Percentiles rank a stretch among this genome's conserved stretches.
Conservation (phyloP, 2,329 filamentous ascomycete species). For the Verticillium klebahnii region DNA sequence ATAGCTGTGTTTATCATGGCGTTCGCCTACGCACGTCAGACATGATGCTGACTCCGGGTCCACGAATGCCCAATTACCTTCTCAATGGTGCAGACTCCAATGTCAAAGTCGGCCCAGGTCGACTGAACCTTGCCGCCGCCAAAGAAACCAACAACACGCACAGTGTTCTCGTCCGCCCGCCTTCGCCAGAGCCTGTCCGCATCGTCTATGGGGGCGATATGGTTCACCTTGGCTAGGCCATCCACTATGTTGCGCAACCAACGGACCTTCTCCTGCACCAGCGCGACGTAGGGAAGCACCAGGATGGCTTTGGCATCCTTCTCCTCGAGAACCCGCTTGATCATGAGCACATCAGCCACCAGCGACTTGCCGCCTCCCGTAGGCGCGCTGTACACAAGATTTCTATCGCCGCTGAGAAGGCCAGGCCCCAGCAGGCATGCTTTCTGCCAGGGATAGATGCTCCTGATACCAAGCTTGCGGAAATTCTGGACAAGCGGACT, state of each 20-base stretch:
- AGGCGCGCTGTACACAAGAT: slow-evolving; percentile 75
- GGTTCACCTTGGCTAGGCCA: slow-evolving; percentile 42
- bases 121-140: slow-evolving; percentile 65
- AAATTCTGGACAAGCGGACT: slow-evolving; percentile 59
- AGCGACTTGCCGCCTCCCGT: slow-evolving; percentile 76
- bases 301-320: slow-evolving; percentile 64
- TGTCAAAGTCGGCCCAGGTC: slow-evolving; percentile 70
- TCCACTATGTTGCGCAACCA: slow-evolving; percentile 67
- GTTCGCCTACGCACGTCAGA: slow-evolving; percentile 53
- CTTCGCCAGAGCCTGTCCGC: slow-evolving; percentile 43
- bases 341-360: slow-evolving; percentile 67
- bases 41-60: neutral
- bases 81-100: slow-evolving; percentile 76
- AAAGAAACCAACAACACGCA: slow-evolving; percentile 69
- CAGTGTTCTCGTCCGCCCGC: slow-evolving; percentile 50
- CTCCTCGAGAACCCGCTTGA: slow-evolving; percentile 64
- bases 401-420: slow-evolving; percentile 59
- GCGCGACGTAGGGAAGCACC: slow-evolving; percentile 71
- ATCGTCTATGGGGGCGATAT: slow-evolving; percentile 25
- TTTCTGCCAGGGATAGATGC: slow-evolving; percentile 77
- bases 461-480: slow-evolving; percentile 59
- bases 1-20: slow-evolving; percentile 69
- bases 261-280: slow-evolving; percentile 74
- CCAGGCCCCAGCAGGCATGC: slow-evolving; percentile 66
- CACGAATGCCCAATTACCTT: slow-evolving; percentile 40